A percentile compares a stretch with the other conserved stretches of the same genome.
These are phyloP conservation scores for Emmonsiellopsis sp. DNA, from an alignment of 2,329 filamentous ascomycete species.

Conservation along the genomic window DNA sequence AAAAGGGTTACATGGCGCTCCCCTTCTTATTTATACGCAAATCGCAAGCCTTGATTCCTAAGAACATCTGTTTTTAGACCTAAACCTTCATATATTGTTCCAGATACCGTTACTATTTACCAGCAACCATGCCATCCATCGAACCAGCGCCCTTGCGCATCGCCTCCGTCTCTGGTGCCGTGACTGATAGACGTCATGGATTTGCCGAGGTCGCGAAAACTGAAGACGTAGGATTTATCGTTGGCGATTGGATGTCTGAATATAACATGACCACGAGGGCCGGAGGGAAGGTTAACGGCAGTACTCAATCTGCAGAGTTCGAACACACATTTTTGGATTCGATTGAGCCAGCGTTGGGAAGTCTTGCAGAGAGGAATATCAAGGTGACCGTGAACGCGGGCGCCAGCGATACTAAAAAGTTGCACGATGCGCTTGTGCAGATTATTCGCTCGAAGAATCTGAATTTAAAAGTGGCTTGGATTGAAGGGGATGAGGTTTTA, in stretches of 20 bases:
- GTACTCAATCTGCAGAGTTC: constrained; percentile 13
- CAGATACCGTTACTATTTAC: no score
- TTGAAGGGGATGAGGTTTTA: constrained; percentile 32
- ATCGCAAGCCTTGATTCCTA: no score
- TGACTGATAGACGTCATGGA: background rate
- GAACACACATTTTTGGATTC: constrained; percentile 25
- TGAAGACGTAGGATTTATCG: constrained; percentile 14
- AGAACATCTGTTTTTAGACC: no score
- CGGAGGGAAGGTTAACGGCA: constrained; percentile 10
- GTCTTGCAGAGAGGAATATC: constrained; percentile 26
- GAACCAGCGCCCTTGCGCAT: background rate
- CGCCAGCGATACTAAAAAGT: constrained; percentile 25
- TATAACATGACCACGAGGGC: constrained; percentile 17
- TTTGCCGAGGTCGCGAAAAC: constrained; percentile 12
- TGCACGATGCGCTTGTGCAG: constrained; percentile 14
- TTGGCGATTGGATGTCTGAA: constrained; percentile 21
- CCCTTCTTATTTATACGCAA: no score
- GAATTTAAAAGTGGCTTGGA: constrained; percentile 27
- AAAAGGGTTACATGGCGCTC: no score
- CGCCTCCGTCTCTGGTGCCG: background rate
- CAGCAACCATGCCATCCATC: no score
- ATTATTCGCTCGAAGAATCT: constrained; percentile 22
- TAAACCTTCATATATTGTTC: no score
- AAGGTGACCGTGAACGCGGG: constrained; percentile 35
- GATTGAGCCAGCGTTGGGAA: constrained; percentile 29